Base-by-base conservation (phyloP, 805 yeast species). In the Candida pseudoglaebosa region DNA sequence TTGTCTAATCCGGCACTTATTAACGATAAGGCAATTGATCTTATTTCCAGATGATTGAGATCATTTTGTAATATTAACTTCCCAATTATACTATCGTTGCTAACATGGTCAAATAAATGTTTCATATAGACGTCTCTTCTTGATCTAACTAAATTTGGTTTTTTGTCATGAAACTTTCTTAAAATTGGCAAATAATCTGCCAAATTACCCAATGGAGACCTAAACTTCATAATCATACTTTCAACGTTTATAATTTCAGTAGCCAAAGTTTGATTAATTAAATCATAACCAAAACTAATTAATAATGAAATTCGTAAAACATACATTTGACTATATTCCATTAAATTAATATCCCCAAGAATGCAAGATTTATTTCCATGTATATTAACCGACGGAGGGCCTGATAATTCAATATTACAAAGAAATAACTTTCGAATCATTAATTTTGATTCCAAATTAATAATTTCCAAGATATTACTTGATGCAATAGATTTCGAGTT, bases 1-100 rank as follows among this genome's bases (percentile, higher is more conserved):
- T 84, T 84, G 52, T 84, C 91, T 17, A 84, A 60, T 0, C 93
- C 93, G 6, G 90, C 93, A 47, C 88, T 80, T 0, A 84, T 81
- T 82, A 83, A 77, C 0, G 90, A 80, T 29, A 84, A 61, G 51
- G 90, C 83, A 4, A 81, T 69, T 32, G 85, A 76, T 32, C 66
- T 65, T 35, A 78, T 52, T 49, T 82, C 86, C 6, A 57, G 56
- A 2, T 45, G 50, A 6, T 59, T 28, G 5, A 45, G 30, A 2
- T 26, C 14, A 5, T 38, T 1, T 29, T 28, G 34, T 4, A 26
- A 14, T 8, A 34, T 29, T n/a, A 57, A 47, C 28, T 47, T 47
- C 10, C 65, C 65, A n/a, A 65, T 57, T 15, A 72, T 51, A 30
- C 65, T 61, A n/a, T 46, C 47, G n/a, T 35, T 18, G 18, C 51